Evolutionary conservation across 768 basidiomycete species (phyloP).

Genomic region (Suillus sp.): DNA sequence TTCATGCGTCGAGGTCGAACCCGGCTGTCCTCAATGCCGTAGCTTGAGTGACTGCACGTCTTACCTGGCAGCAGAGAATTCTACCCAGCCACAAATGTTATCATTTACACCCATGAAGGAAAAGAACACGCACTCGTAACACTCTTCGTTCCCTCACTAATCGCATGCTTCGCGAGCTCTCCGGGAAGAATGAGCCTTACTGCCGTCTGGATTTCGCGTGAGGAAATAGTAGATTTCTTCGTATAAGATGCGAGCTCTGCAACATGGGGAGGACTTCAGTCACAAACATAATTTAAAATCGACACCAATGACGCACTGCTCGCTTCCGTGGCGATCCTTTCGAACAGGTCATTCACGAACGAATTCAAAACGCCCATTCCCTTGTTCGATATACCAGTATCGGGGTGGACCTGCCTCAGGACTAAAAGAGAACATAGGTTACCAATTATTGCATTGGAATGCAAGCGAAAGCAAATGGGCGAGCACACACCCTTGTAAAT

Average conservation of each 20-base stretch:
- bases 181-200: slow-evolving; percentile 73
- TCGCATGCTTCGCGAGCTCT: slow-evolving; percentile 74
- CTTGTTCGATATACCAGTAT: slow-evolving; percentile 74
- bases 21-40: no score
- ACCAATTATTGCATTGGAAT: not conserved
- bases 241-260: slow-evolving; percentile 65
- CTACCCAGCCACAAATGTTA: slow-evolving; percentile 17
- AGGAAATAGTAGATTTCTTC: slow-evolving; percentile 75
- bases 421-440: slow-evolving; percentile 35
- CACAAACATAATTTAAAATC: not conserved
- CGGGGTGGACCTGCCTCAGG: slow-evolving; percentile 73
- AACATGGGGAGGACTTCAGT: not conserved
- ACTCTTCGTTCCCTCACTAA: slow-evolving; percentile 72
- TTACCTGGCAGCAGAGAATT: slow-evolving; percentile 32
- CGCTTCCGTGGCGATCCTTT: slow-evolving; percentile 56
- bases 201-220: slow-evolving; percentile 71
- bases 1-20: not conserved
- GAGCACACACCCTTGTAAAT: slow-evolving; percentile 54
- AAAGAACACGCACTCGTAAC: slow-evolving; percentile 44
- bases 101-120: not conserved
- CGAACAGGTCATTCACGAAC: slow-evolving; percentile 65
- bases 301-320: slow-evolving; percentile 40
- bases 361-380: slow-evolving; percentile 61
- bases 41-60: not conserved
- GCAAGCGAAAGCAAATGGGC: not conserved